Conservation (phyloP, 129 eudicot species). For the Helianthus tuberosus region DNA sequence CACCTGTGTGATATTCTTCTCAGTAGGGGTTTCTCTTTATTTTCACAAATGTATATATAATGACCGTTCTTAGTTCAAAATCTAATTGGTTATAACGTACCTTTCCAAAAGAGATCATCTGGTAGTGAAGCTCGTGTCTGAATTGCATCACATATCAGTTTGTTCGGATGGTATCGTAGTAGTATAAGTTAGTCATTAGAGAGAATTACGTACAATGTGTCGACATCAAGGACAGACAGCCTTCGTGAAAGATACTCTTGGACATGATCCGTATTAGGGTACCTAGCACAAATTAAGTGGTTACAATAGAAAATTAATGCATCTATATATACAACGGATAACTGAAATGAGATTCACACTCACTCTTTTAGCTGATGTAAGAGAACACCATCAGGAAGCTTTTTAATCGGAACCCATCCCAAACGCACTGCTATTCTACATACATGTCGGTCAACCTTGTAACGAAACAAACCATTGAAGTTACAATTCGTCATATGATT, state of each 20-base stretch:
- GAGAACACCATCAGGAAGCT: conserved; percentile 37
- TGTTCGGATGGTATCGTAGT: background rate
- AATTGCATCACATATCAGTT: conserved; percentile 15
- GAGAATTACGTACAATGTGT: conserved; percentile 36
- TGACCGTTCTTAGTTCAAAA: background rate
- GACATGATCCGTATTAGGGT: conserved; percentile 31
- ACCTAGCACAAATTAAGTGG: conserved; percentile 17
- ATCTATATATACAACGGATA: too few species aligned
- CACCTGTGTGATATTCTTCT: conserved; percentile 20
- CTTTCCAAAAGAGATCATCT: conserved; percentile 43
- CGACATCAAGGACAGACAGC: conserved; percentile 28
- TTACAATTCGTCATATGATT: background rate
- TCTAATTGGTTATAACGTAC: conserved; percentile 14
- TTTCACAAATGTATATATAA: background rate
- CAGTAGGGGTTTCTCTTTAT: too few species aligned
- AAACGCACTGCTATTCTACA: conserved; percentile 34
- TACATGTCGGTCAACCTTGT: conserved; percentile 39
- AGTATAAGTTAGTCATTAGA: background rate
- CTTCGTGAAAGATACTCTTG: conserved; percentile 33
- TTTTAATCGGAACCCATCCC: conserved; percentile 36
- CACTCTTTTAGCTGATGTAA: conserved; percentile 33
- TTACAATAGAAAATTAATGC: background rate
- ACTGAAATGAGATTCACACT: conserved; percentile 9
- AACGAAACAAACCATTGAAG: background rate
- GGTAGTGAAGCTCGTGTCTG: conserved; percentile 40